Percentiles rank a stretch among this genome's conserved stretches.
phyloP scores from a whole-genome alignment of 257 asterid genomes.

The Solanum clarkiae region DNA sequence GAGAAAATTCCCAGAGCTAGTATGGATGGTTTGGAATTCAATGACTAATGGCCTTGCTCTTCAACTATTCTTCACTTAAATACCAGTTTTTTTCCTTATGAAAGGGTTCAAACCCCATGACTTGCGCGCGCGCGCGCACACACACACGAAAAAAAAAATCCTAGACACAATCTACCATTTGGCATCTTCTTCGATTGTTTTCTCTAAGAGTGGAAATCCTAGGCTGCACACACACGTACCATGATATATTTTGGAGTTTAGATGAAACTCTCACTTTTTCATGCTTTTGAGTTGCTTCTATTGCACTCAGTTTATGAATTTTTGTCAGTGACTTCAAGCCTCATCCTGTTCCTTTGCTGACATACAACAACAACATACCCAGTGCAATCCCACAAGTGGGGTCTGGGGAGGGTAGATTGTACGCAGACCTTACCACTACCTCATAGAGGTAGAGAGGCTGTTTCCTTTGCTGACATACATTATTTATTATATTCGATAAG shows the following conservation, averaged over 20 bases:
- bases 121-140: not conserved
- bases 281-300: not conserved
- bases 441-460: too few species aligned
- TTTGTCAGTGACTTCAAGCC: not conserved
- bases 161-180: not conserved
- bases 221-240: not conserved
- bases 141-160: not conserved
- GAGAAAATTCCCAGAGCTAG: not conserved
- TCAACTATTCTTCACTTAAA: not conserved
- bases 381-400: too few species aligned
- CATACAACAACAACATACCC: too few species aligned
- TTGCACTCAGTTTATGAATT: not conserved
- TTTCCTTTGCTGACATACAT: not conserved
- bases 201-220: not conserved
- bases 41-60: not conserved
- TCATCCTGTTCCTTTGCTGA: not conserved
- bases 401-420: too few species aligned
- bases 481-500: not conserved
- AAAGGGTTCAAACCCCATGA: not conserved
- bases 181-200: not conserved
- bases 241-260: not conserved
- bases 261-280: not conserved
- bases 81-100: not conserved
- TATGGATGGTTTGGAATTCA: not conserved
- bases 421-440: too few species aligned